Conservation (phyloP, 1,284 basidiomycete species). For the Pyrrhoderma lamaoense region DNA sequence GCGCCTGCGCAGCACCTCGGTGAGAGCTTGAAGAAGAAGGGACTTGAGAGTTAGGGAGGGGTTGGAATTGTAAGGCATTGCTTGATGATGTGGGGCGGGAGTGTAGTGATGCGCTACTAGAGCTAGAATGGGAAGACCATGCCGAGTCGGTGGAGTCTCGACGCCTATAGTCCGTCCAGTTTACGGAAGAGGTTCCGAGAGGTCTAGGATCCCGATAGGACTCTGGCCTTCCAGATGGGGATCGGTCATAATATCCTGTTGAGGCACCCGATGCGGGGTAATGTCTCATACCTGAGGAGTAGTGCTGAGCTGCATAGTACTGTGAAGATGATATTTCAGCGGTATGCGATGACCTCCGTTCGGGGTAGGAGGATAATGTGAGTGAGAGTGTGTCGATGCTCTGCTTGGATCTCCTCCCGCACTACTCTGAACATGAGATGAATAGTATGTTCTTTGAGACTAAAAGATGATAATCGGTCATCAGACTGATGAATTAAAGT, state of each 20-base stretch:
- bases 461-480: neutral
- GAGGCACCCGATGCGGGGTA: neutral
- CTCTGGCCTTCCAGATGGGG: neutral
- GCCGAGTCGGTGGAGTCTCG: conserved; percentile 13
- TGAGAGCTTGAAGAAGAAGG: neutral
- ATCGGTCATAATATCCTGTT: neutral
- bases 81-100: neutral
- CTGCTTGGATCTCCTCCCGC: too few relatives aligned
- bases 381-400: too few relatives aligned
- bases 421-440: too few relatives aligned
- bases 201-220: too few relatives aligned
- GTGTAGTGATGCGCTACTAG: conserved; percentile 10
- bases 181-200: too few relatives aligned
- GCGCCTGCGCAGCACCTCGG: neutral
- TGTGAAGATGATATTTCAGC: too few relatives aligned
- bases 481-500: too few relatives aligned
- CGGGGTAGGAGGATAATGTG: too few relatives aligned
- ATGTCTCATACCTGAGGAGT: neutral
- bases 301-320: neutral
- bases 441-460: too few relatives aligned
- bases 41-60: conserved; percentile 13
- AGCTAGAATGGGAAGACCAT: conserved; percentile 14
- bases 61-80: conserved; percentile 18
- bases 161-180: conserved; percentile 13
- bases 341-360: too few relatives aligned